A percentile compares a stretch with the other conserved stretches of the same genome.
These are phyloP conservation scores for Arthromyces matolae DNA, from an alignment of 768 basidiomycete species.

Conservation along the genomic window DNA sequence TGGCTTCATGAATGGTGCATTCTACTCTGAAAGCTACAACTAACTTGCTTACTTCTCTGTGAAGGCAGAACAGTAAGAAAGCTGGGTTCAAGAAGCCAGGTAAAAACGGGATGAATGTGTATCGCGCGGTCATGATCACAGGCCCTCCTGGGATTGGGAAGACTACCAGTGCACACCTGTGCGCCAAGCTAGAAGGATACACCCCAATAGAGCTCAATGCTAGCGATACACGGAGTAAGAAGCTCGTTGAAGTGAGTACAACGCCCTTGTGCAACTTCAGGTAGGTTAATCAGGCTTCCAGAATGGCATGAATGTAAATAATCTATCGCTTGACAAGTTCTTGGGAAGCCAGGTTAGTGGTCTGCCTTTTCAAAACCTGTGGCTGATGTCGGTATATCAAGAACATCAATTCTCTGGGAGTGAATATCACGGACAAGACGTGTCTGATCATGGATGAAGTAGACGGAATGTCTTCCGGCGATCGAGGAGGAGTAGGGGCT, in stretches of 20 bases:
- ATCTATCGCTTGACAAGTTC: conserved; percentile 85
- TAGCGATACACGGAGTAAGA: conserved; percentile 93
- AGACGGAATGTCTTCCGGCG: conserved; percentile 98
- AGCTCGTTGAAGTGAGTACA: conserved; percentile 86
- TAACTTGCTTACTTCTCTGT: neutral
- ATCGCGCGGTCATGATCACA: conserved; percentile 83
- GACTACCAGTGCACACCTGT: conserved; percentile 92
- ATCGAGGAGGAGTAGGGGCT: conserved; percentile 94
- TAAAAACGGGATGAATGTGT: conserved; percentile 82
- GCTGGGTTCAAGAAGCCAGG: conserved; percentile 91
- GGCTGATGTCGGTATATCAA: conserved; percentile 13
- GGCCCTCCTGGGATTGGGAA: conserved; percentile 98
- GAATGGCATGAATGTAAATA: conserved; percentile 89
- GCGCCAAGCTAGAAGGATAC: conserved; percentile 86
- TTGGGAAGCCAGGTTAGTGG: conserved; percentile 52
- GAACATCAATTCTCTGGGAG: conserved; percentile 65
- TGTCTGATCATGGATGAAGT: conserved; percentile 99
- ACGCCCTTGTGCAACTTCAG: no score
- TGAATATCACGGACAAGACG: conserved; percentile 71
- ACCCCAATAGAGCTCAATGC: conserved; percentile 96
- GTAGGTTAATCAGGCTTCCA: conserved; percentile 25
- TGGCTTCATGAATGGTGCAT: conserved; percentile 89
- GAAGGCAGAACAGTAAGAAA: conserved; percentile 72
- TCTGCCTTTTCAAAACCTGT: neutral
- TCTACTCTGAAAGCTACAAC: neutral